phyloP scores from a whole-genome alignment of 768 basidiomycete species.

The Chalciporus chontae region DNA sequence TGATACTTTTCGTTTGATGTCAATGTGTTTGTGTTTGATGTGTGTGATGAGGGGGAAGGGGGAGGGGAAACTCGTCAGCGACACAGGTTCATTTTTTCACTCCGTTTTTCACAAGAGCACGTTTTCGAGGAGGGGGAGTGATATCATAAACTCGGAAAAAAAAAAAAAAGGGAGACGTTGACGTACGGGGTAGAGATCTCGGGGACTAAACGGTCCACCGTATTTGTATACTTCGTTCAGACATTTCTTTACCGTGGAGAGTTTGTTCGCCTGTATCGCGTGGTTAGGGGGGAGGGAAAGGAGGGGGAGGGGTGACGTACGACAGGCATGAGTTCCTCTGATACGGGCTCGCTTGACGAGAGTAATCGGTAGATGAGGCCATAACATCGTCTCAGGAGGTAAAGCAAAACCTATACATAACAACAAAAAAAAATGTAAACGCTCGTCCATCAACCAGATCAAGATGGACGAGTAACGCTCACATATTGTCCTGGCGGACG shows the following conservation, averaged over 20 bases:
- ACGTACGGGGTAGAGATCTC: conserved; percentile 95
- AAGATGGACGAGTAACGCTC: conserved; percentile 30
- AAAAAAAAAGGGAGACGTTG: too few relatives aligned
- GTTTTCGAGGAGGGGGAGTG: too few relatives aligned
- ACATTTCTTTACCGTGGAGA: conserved; percentile 95
- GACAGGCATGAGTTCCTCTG: conserved; percentile 96
- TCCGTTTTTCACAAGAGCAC: too few relatives aligned
- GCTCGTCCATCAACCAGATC: neutral
- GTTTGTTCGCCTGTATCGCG: conserved; percentile 77
- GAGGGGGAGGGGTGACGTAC: conserved; percentile 40
- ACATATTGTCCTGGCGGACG: conserved; percentile 94
- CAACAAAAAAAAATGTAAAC: too few relatives aligned
- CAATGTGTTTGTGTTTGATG: too few relatives aligned
- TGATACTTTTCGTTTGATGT: too few relatives aligned
- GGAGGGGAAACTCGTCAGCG: too few relatives aligned
- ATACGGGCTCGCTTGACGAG: conserved; percentile 94
- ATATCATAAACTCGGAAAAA: too few relatives aligned
- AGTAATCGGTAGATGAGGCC: conserved; percentile 92
- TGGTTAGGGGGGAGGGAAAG: neutral
- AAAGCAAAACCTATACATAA: conserved; percentile 93
- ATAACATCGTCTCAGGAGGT: conserved; percentile 91
- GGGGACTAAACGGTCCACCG: conserved; percentile 87
- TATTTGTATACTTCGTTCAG: conserved; percentile 94
- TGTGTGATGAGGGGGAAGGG: too few relatives aligned
- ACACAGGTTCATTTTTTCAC: too few relatives aligned